Evolutionary conservation across 805 yeast genomes (phyloP).

Genomic region (Zygosaccharomyces lentus): DNA sequence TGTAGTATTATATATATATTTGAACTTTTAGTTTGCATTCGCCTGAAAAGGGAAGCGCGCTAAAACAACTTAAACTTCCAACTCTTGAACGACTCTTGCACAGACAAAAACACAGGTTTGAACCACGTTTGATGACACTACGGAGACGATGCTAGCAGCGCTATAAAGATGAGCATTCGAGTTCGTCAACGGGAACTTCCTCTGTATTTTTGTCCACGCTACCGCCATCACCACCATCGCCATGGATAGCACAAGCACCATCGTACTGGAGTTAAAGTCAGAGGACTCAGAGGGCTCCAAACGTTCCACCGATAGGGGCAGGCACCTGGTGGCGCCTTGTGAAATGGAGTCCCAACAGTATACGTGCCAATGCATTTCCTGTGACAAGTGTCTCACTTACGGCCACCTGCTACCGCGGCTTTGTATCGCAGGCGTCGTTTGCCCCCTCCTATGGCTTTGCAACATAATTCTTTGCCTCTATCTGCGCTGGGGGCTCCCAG

Average conservation of each 20-base stretch:
- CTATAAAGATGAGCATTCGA: not conserved
- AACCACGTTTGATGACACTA: not conserved
- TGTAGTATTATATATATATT: slow-evolving; percentile 3
- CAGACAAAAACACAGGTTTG: not conserved
- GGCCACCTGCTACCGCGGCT: slow-evolving; percentile 10
- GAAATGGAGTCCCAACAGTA: slow-evolving; percentile 12
- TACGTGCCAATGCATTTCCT: slow-evolving; percentile 27
- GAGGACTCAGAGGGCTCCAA: not conserved
- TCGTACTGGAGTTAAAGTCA: not conserved
- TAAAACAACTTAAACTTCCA: not conserved
- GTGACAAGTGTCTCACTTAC: slow-evolving; percentile 9
- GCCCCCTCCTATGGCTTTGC: slow-evolving; percentile 24
- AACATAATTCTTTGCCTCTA: slow-evolving; percentile 18
- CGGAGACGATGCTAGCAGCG: not conserved
- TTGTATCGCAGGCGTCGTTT: slow-evolving; percentile 24
- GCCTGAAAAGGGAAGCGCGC: slow-evolving; percentile 7
- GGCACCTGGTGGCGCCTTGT: slow-evolving; percentile 17
- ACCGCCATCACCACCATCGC: not conserved
- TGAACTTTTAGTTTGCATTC: slow-evolving; percentile 4
- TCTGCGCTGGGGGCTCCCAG: slow-evolving; percentile 21
- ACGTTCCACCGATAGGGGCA: slow-evolving; percentile 1
- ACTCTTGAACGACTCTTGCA: not conserved
- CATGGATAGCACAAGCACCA: not conserved
- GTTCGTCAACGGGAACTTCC: no score
- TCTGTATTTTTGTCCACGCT: not conserved